Percentiles rank a stretch among this genome's conserved stretches.
These are phyloP conservation scores for Aspergillus sp. DNA, from an alignment of 2,329 filamentous ascomycete genomes.

Conservation along the genomic window DNA sequence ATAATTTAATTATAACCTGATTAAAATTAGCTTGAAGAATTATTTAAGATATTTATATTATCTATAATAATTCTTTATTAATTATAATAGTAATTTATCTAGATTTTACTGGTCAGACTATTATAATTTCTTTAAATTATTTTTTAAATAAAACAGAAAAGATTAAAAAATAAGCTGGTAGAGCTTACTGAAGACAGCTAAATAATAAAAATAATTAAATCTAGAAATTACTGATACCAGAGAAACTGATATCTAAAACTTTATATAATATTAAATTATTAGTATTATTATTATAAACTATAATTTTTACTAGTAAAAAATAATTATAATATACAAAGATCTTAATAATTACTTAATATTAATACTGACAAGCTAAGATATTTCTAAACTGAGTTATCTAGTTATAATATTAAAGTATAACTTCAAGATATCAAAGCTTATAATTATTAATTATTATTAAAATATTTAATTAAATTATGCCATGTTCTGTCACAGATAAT, in stretches of 20 bases:
- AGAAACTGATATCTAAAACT: neutral
- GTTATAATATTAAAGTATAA: neutral
- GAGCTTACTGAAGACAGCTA: neutral
- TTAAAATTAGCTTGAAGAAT: neutral
- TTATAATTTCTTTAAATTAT: neutral
- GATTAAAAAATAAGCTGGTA: neutral
- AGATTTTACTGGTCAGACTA: neutral
- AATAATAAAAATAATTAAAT: neutral
- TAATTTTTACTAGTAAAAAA: neutral
- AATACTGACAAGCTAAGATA: neutral
- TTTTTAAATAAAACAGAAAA: neutral
- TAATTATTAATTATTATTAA: neutral
- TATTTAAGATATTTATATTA: neutral
- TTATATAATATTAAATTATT: neutral
- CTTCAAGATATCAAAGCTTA: neutral
- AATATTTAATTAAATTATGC: neutral
- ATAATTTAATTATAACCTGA: neutral
- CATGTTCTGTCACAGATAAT: neutral
- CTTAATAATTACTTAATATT: neutral
- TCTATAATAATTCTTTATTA: neutral
- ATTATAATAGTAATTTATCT: neutral
- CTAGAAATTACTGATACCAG: neutral
- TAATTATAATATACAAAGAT: neutral
- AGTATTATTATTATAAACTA: neutral
- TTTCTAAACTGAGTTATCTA: neutral